Conservation (phyloP, 306 rosid genomes). For the Cucumis sativus region Cucumber_9930_V3 NC_026657.2:13017001-13017500, state of each 20-base stretch:
- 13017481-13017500: background rate
- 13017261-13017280: background rate
- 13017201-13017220: background rate
- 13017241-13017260: background rate
- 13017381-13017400: conserved; percentile 67
- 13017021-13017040: conserved; percentile 84
- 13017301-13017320: background rate
- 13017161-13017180: background rate
- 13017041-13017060: conserved; percentile 86
- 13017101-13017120: conserved; percentile 71
- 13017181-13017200: background rate
- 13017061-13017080: conserved; percentile 77
- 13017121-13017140: conserved; percentile 31
- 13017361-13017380: conserved; percentile 29
- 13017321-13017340: background rate
- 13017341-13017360: background rate
- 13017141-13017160: background rate
- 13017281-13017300: background rate
- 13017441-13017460: conserved; percentile 88
- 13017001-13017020: conserved; percentile 40
- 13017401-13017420: conserved; percentile 93
- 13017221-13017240: background rate
- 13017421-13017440: conserved; percentile 87
- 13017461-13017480: conserved; percentile 1
- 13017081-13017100: conserved; percentile 89